These are phyloP conservation scores for Trichoderma hamatum DNA, from an alignment of 2,329 filamentous ascomycete species.

Conservation along the genomic window DNA sequence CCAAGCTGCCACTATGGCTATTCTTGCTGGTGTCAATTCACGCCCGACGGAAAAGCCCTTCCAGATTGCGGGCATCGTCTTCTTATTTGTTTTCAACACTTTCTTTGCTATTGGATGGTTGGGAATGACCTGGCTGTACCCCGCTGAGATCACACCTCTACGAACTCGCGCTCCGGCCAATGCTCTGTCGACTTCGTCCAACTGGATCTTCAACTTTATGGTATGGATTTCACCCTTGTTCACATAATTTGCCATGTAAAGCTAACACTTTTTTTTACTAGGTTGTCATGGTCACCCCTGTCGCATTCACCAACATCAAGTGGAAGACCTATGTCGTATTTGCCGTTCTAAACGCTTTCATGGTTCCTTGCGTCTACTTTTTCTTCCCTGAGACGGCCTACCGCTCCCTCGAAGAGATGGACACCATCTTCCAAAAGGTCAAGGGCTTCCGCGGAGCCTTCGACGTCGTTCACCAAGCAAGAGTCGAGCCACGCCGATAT, in stretches of 20 bases:
- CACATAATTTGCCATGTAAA: not conserved
- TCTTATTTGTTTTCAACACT: constrained; percentile 64
- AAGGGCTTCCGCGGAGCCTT: constrained; percentile 45
- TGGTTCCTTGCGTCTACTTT: constrained; percentile 61
- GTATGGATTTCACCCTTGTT: constrained; percentile 31
- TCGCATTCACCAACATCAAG: constrained; percentile 59
- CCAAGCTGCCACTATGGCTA: constrained; percentile 66
- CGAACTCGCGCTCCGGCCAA: constrained; percentile 66
- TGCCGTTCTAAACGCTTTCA: constrained; percentile 65
- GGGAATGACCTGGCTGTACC: constrained; percentile 65
- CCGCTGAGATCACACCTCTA: constrained; percentile 68
- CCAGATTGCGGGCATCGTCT: constrained; percentile 65
- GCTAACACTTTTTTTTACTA: constrained; percentile 23
- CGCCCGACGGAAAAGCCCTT: constrained; percentile 51
- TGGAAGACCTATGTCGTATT: constrained; percentile 69
- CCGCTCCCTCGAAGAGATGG: constrained; percentile 68
- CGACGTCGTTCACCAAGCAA: constrained; percentile 43
- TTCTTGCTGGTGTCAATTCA: constrained; percentile 60
- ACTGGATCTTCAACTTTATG: constrained; percentile 67
- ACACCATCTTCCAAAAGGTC: constrained; percentile 63
- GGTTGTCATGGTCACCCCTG: constrained; percentile 65
- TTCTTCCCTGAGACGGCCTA: constrained; percentile 69
- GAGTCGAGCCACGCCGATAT: constrained; percentile 57
- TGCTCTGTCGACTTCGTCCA: constrained; percentile 56
- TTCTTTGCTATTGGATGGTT: constrained; percentile 64